Base-by-base conservation (phyloP, 495 filamentous ascomycete species). In the Trichocladium antarcticum region DNA sequence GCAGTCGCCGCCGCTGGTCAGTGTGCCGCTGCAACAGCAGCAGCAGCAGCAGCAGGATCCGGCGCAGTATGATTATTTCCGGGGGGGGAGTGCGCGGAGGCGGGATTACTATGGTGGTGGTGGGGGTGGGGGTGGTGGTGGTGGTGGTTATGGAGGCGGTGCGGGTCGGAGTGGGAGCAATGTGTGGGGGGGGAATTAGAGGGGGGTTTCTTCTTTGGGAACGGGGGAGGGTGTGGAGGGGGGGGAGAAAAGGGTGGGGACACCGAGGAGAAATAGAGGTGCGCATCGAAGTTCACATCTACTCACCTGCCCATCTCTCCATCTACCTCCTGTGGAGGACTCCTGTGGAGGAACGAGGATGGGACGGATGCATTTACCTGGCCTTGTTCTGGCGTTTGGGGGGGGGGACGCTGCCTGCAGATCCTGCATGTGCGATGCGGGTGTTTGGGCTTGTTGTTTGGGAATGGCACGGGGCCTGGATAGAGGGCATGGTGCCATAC, bases 21-120 rank as follows among this genome's bases (percentile, higher is more conserved):
- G n/a, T n/a, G n/a, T n/a, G n/a, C n/a, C n/a, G n/a, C n/a, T n/a
- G n/a, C n/a, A n/a, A n/a, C n/a, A n/a, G n/a, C 24, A 27, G 24
- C 24, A 27, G 8, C 24, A 3, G 22, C 17, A 16, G 27, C 46
- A 27, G 8, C 60, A 57, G 37, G 51, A 56, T 14, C 58, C 60
- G 16, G 37, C 51, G 40, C 57, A 61, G 50, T 68, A 66, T 43
- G 63, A 68, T 47, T 68, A 65, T 34, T 68, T 68, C 31, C 54
- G 64, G 41, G 62, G 61, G 1, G 38, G 42, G 15, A 20, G 27
- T 21, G 39, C 43, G 5, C 34, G 50, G 15, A 34, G 50, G 14
- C 42, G n/a, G n/a, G n/a, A n/a, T n/a, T n/a, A n/a, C n/a, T n/a
- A n/a, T n/a, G n/a, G n/a, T n/a, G 50, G 47, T 1, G 37, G 55